Percentiles rank a stretch among this genome's conserved stretches.
Evolutionary conservation across 129 eudicot species (phyloP).

Genomic region (Chrysanthemum seticuspe): DNA sequence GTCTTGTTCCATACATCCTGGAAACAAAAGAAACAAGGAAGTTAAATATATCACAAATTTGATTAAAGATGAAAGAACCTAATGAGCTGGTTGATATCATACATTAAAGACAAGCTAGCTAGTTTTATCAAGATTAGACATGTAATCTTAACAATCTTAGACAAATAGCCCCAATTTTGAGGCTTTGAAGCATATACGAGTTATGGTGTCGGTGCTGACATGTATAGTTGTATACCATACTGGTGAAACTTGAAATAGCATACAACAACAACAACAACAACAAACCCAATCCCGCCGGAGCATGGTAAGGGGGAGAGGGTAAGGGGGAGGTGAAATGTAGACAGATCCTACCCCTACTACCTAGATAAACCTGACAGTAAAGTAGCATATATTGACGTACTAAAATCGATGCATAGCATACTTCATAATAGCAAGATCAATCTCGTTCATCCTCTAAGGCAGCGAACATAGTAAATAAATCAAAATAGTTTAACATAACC

Average conservation of each 20-base stretch:
- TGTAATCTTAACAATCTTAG: not conserved
- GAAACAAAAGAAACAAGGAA: constrained; percentile 2
- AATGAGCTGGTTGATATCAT: not conserved
- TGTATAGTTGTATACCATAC: constrained; percentile 8
- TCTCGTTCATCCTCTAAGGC: not conserved
- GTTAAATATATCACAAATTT: not conserved
- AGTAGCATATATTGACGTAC: constrained; percentile 6
- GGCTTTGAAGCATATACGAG: not conserved
- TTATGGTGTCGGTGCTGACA: not conserved
- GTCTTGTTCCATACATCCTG: constrained; percentile 97
- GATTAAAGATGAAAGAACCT: not conserved
- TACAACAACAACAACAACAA: too few relatives aligned
- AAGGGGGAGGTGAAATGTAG: too few relatives aligned
- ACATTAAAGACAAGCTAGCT: not conserved
- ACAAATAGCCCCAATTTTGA: not conserved
- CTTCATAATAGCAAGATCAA: constrained; percentile 5
- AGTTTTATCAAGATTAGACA: not conserved
- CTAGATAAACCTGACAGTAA: too few relatives aligned
- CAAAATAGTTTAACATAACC: not conserved
- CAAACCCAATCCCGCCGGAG: too few relatives aligned
- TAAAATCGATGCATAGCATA: not conserved
- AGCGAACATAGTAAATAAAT: not conserved
- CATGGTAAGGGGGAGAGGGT: too few relatives aligned
- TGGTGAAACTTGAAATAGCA: too few relatives aligned
- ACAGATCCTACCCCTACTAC: too few relatives aligned